Evolutionary conservation across 495 filamentous ascomycete species (phyloP).

Genomic region (Geoglossum glabrum): DNA sequence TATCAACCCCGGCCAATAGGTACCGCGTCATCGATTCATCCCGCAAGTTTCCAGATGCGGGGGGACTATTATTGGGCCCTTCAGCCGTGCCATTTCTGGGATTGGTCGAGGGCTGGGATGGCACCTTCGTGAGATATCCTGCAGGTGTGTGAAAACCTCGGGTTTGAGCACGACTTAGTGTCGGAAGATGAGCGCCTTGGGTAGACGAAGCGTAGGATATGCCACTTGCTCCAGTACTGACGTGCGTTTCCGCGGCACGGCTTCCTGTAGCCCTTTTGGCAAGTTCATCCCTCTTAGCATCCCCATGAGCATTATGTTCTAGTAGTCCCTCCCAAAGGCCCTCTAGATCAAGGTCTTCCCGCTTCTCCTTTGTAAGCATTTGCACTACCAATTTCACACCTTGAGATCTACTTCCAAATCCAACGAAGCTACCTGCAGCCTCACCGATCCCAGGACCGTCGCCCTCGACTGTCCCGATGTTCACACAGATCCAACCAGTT

Average conservation of each 20-base stretch:
- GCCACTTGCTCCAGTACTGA: too few relatives aligned
- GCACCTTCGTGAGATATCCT: background rate
- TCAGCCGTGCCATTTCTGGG: background rate
- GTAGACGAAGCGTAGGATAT: background rate
- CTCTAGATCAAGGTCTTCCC: slow-evolving; percentile 69
- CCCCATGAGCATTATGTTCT: slow-evolving; percentile 10
- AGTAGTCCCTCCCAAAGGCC: slow-evolving; percentile 46
- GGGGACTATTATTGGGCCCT: background rate
- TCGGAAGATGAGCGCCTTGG: background rate
- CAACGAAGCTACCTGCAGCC: slow-evolving; percentile 32
- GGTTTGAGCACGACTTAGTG: background rate
- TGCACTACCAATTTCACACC: slow-evolving; percentile 64
- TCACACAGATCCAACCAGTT: slow-evolving; percentile 92
- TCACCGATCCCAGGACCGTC: slow-evolving; percentile 21
- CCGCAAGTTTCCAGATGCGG: background rate
- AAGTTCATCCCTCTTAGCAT: background rate
- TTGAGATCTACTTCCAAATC: slow-evolving; percentile 44
- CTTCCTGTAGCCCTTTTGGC: background rate
- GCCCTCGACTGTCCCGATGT: slow-evolving; percentile 49
- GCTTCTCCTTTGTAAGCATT: slow-evolving; percentile 70
- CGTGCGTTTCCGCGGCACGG: background rate
- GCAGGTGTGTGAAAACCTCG: background rate
- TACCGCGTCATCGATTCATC: background rate
- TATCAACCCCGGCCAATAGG: background rate
- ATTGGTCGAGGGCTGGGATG: background rate